Evolutionary conservation across 2,329 filamentous ascomycete species (phyloP).

Genomic region (Calcarisporium arbuscula): DNA sequence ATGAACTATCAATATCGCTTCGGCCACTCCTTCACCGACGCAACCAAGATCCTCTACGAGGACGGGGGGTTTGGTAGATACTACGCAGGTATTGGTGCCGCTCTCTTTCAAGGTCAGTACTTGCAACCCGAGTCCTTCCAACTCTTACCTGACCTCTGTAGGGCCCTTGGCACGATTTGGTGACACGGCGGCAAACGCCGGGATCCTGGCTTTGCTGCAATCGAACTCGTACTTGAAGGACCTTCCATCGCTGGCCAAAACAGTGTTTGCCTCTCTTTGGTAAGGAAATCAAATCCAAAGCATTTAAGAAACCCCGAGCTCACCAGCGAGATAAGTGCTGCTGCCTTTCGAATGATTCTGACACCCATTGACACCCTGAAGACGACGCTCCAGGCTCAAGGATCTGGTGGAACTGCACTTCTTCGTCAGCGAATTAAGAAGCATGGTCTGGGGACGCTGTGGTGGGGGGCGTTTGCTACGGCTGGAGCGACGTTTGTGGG

Average conservation of each 20-base stretch:
- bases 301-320: not conserved
- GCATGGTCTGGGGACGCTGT: slow-evolving; percentile 38
- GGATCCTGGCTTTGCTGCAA: slow-evolving; percentile 39
- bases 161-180: slow-evolving; percentile 40
- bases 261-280: slow-evolving; percentile 41
- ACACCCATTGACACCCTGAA: slow-evolving; percentile 45
- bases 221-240: slow-evolving; percentile 38
- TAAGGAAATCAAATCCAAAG: slow-evolving; percentile 7
- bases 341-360: slow-evolving; percentile 39
- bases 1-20: slow-evolving; percentile 47
- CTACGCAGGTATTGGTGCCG: slow-evolving; percentile 38
- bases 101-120: slow-evolving; percentile 38
- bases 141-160: slow-evolving; percentile 10
- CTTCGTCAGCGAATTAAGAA: slow-evolving; percentile 37
- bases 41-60: slow-evolving; percentile 32
- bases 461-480: slow-evolving; percentile 44
- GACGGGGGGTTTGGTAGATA: slow-evolving; percentile 37
- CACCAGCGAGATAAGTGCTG: slow-evolving; percentile 32
- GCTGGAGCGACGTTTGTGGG: slow-evolving; percentile 42
- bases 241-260: slow-evolving; percentile 37
- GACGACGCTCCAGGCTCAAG: slow-evolving; percentile 42
- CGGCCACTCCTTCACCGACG: slow-evolving; percentile 32
- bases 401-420: slow-evolving; percentile 32
- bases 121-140: not conserved
- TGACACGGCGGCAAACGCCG: slow-evolving; percentile 42